Percentiles rank a stretch among this genome's conserved stretches.
Conservation (phyloP, 2,329 filamentous ascomycete genomes). For the Apiospora saccharicola region DNA sequence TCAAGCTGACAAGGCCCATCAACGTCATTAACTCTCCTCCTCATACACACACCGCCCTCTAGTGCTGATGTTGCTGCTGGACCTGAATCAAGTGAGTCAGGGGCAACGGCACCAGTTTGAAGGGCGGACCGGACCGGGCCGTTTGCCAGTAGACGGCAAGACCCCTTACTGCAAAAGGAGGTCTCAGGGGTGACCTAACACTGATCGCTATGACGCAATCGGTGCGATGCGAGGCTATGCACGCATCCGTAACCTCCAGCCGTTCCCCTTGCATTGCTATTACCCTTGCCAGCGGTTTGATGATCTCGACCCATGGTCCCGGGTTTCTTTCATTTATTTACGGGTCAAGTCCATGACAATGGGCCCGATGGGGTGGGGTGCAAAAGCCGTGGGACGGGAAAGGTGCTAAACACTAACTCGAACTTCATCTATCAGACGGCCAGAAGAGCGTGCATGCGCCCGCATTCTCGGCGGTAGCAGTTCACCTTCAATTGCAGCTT, state of each 20-base stretch:
- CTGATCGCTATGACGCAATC: no score
- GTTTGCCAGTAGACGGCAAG: neutral
- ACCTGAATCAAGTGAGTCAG: neutral
- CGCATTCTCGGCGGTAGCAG: neutral
- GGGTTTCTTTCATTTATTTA: neutral
- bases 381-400: neutral
- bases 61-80: neutral
- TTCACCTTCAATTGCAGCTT: neutral
- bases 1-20: no score
- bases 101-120: neutral
- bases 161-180: neutral
- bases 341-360: neutral
- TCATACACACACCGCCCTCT: neutral
- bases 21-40: neutral
- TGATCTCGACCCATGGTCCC: no score
- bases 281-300: neutral
- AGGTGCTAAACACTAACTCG: neutral
- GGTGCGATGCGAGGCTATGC: no score
- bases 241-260: no score
- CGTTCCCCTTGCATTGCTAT: neutral
- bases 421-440: neutral
- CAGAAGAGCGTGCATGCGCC: neutral
- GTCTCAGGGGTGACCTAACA: no score
- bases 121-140: neutral
- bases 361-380: neutral